Evolutionary conservation across 176 grass and related monocot genomes (phyloP).

Genomic region (Phyllostachys edulis): DNA sequence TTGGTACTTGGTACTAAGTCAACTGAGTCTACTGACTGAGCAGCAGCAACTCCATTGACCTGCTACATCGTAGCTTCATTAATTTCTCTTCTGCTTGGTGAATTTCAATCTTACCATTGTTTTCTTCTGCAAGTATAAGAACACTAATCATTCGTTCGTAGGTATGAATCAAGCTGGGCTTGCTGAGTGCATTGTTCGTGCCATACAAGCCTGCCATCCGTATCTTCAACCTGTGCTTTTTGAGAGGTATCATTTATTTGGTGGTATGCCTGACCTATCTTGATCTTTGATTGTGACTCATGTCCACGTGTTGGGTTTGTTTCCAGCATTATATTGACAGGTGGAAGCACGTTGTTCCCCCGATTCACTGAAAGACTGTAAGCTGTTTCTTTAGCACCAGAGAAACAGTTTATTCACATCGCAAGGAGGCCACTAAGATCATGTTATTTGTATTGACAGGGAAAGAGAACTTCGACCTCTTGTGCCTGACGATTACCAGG

Average conservation of each 20-base stretch:
- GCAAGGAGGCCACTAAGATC: neutral
- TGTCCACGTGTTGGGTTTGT: constrained; percentile 21
- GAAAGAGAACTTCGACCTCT: constrained; percentile 86
- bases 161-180: constrained; percentile 99
- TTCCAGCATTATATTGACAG: constrained; percentile 90
- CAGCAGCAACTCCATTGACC: neutral
- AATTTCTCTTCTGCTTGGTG: neutral
- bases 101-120: neutral
- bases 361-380: constrained; percentile 85
- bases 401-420: neutral
- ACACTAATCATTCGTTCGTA: constrained; percentile 7
- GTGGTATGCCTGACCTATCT: neutral
- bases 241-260: constrained; percentile 57
- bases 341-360: constrained; percentile 87
- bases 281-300: constrained; percentile 5
- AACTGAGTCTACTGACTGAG: neutral
- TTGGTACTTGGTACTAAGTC: neutral
- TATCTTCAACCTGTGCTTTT: constrained; percentile 82
- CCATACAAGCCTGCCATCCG: constrained; percentile 73
- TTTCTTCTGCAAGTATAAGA: too few relatives aligned
- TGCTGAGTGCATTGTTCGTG: constrained; percentile 88
- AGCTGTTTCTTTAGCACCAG: constrained; percentile 26
- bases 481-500: constrained; percentile 65
- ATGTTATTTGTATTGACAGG: constrained; percentile 27
- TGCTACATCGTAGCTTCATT: neutral